phyloP scores from a whole-genome alignment of 2,329 filamentous ascomycete species.

The Scopulariopsis brevicaulis region DNA sequence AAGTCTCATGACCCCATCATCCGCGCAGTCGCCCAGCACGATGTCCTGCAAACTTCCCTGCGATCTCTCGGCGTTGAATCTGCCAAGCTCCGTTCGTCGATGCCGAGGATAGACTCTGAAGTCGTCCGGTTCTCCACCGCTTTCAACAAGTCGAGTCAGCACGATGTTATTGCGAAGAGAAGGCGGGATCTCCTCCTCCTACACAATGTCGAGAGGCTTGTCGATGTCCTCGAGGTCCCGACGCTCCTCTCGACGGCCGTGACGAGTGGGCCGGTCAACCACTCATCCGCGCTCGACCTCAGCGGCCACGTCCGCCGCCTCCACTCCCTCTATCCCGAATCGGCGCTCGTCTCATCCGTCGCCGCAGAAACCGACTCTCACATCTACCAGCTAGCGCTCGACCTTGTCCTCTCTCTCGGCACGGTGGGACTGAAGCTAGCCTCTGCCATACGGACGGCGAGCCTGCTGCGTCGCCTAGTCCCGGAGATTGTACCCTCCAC shows the following conservation, averaged over 20 bases:
- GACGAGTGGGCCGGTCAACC: slow-evolving; percentile 54
- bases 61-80: slow-evolving; percentile 57
- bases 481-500: slow-evolving; percentile 42
- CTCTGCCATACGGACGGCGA: slow-evolving; percentile 78
- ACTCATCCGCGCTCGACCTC: slow-evolving; percentile 81
- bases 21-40: slow-evolving; percentile 65
- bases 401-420: slow-evolving; percentile 69
- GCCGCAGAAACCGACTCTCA: slow-evolving; percentile 69
- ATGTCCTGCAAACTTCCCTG: slow-evolving; percentile 61
- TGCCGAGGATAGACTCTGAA: slow-evolving; percentile 70
- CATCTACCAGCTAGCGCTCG: slow-evolving; percentile 79
- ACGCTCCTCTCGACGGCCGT: slow-evolving; percentile 74
- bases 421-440: slow-evolving; percentile 75
- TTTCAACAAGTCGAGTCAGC: slow-evolving; percentile 65
- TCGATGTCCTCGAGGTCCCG: slow-evolving; percentile 85
- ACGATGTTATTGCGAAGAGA: slow-evolving; percentile 58
- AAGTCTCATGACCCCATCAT: slow-evolving; percentile 81
- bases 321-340: slow-evolving; percentile 70
- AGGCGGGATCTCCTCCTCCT: slow-evolving; percentile 72
- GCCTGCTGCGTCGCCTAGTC: slow-evolving; percentile 78
- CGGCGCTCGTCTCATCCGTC: slow-evolving; percentile 62
- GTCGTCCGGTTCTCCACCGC: slow-evolving; percentile 72
- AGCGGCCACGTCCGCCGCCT: slow-evolving; percentile 88
- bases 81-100: slow-evolving; percentile 53
- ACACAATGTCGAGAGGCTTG: slow-evolving; percentile 78